phyloP scores from a whole-genome alignment of 2,329 filamentous ascomycete species.

The Fusarium agapanthi region DNA sequence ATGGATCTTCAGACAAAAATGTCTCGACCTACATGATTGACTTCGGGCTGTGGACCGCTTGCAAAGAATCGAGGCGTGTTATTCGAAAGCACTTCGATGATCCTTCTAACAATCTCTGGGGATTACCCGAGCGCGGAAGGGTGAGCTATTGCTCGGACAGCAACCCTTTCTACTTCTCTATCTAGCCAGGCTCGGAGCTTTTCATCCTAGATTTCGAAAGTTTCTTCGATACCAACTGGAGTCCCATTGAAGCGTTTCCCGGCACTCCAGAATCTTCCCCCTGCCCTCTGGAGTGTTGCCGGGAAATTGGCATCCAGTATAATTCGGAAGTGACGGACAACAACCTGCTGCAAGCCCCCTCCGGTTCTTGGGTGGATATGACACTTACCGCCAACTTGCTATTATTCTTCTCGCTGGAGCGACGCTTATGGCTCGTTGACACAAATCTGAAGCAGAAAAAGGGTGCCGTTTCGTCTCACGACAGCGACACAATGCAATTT shows the following conservation, averaged over 20 bases:
- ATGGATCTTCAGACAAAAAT: not conserved
- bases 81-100: not conserved
- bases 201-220: not conserved
- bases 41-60: not conserved
- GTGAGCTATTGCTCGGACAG: not conserved
- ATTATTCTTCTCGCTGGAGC: not conserved
- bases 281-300: not conserved
- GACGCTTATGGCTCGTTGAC: not conserved
- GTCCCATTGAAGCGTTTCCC: not conserved
- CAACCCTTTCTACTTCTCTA: not conserved
- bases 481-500: not conserved
- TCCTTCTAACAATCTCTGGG: not conserved
- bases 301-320: too few species aligned
- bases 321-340: too few species aligned
- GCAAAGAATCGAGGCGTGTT: not conserved
- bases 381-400: not conserved
- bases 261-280: not conserved
- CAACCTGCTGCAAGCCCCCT: too few species aligned
- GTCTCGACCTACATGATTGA: not conserved
- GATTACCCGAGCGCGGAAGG: not conserved
- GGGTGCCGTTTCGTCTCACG: not conserved
- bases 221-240: not conserved
- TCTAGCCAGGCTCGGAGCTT: not conserved
- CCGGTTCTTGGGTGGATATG: too few species aligned
- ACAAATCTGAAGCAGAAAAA: not conserved